These are phyloP conservation scores for Cicer yamashitae DNA, from an alignment of 306 rosid species.

Conservation along the genomic window DNA sequence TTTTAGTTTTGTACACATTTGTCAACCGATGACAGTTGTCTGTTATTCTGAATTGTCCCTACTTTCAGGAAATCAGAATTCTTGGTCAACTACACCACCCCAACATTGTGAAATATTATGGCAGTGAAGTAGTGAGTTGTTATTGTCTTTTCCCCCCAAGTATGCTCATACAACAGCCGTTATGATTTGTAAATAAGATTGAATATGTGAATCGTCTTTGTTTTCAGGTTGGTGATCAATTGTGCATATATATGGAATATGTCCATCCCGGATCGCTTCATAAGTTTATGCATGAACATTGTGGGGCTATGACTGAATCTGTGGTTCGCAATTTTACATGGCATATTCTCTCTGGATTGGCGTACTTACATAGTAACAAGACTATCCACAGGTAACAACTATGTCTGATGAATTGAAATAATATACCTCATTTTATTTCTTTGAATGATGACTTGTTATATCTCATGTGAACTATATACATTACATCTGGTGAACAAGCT, in stretches of 20 bases:
- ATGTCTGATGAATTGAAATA: slow-evolving; percentile 35
- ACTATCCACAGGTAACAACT: slow-evolving; percentile 82
- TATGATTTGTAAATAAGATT: slow-evolving; percentile 26
- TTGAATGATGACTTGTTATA: slow-evolving; percentile 13
- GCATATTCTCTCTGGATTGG: slow-evolving; percentile 85
- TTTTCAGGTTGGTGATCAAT: slow-evolving; percentile 72
- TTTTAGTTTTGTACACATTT: background rate
- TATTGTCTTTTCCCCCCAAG: slow-evolving; percentile 27
- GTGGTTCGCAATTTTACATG: slow-evolving; percentile 85
- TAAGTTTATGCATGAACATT: slow-evolving; percentile 74
- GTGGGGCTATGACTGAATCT: slow-evolving; percentile 81
- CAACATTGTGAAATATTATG: slow-evolving; percentile 88
- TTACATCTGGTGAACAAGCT: slow-evolving; percentile 26
- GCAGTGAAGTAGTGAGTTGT: slow-evolving; percentile 80
- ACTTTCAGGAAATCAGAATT: slow-evolving; percentile 82
- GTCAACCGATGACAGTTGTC: slow-evolving; percentile 6
- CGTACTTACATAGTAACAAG: slow-evolving; percentile 72
- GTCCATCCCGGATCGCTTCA: slow-evolving; percentile 85
- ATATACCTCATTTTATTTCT: slow-evolving; percentile 8
- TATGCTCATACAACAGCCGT: slow-evolving; percentile 15
- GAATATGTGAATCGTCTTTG: slow-evolving; percentile 20
- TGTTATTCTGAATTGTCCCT: slow-evolving; percentile 42
- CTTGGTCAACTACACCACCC: slow-evolving; percentile 77
- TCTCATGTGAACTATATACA: slow-evolving; percentile 21
- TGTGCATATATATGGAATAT: slow-evolving; percentile 90